Base-by-base conservation (phyloP, 2,329 filamentous ascomycete species). In the Chalaropsis ovoidea region DNA sequence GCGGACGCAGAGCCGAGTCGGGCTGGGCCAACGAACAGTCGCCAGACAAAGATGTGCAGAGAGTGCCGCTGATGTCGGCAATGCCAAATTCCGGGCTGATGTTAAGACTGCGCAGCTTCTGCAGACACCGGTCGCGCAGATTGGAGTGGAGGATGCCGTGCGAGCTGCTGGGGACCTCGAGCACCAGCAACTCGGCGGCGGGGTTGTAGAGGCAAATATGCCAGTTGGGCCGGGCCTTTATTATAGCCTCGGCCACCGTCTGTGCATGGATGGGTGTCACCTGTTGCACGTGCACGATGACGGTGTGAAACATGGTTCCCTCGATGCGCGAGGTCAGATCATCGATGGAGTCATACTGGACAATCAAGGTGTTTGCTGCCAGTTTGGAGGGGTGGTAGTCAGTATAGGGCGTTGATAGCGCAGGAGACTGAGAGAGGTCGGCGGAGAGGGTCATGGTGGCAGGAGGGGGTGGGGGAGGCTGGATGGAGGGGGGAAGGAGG, bases 341-440 rank as follows among this genome's bases (percentile, higher is more conserved):
- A 15, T 66, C 64, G 39, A 66, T 47, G 35, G 43, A 56, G 47
- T 66, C 64, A 62, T 66, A 66, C 35, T 66, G 64, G 27, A 66
- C 64, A 19, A 66, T 66, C 17, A 62, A 24, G 41, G 64, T 66
- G 49, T 62, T 61, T 43, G 64, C 64, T 66, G 64, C 35, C 31
- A 66, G 60, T 61, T 52, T 49, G n/a, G 64, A 62, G 45, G n/a
- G 49, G 60, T 43, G 60, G 10, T 56, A 41, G 64, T 66, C 52
- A 66, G 64, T 24, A 56, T 15, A 31, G 52, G 15, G 52, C 22
- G 52, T n/a, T 24, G 60, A 62, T 19, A 39, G 13, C 27, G 39
- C 42, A 39, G 17, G 19, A 39, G 60, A 17, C 60, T 22, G 39
- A 17, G 13, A 35, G 17, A 7, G 41, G 22, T 35, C 39, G 19